Percentiles rank a stretch among this genome's conserved stretches.
phyloP scores from a whole-genome alignment of 768 basidiomycete genomes.

The Lentinula edodes region DNA sequence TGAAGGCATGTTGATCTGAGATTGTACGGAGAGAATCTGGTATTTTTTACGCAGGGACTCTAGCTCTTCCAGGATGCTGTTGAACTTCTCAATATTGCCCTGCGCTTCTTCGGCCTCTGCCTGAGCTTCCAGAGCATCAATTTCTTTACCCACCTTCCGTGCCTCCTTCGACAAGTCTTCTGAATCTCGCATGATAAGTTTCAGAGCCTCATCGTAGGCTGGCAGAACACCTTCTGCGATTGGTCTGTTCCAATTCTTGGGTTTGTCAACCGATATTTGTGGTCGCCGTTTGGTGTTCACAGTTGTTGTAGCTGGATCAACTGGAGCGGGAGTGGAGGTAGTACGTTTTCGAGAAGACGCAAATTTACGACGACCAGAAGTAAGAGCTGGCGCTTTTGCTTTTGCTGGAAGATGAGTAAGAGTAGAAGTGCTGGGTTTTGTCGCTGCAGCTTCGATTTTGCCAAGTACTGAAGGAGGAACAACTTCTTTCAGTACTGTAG shows the following conservation, averaged over 20 bases:
- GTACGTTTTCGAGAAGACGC: neutral
- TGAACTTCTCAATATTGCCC: conserved; percentile 19
- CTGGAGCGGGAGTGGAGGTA: neutral
- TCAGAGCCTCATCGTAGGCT: conserved; percentile 82
- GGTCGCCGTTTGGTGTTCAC: conserved; percentile 26
- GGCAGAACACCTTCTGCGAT: conserved; percentile 58
- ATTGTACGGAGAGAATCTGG: conserved; percentile 68
- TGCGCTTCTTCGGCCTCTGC: conserved; percentile 17
- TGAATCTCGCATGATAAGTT: conserved; percentile 62
- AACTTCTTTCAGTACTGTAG: neutral
- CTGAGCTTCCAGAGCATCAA: conserved; percentile 19
- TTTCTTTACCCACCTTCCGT: conserved; percentile 26
- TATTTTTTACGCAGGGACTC: conserved; percentile 43
- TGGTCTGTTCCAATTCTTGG: conserved; percentile 62
- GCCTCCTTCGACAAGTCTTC: conserved; percentile 40
- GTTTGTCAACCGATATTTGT: conserved; percentile 42
- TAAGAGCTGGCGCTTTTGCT: neutral
- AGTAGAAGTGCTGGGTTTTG: neutral
- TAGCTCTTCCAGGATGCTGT: conserved; percentile 29
- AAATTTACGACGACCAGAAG: neutral
- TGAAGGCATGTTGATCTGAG: conserved; percentile 78
- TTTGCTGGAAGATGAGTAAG: neutral
- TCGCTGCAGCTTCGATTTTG: neutral
- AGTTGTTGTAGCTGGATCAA: neutral
- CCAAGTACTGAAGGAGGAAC: neutral